These are phyloP conservation scores for Barbatosphaeria neglecta DNA, from an alignment of 495 filamentous ascomycete species.

Conservation along the genomic window DNA sequence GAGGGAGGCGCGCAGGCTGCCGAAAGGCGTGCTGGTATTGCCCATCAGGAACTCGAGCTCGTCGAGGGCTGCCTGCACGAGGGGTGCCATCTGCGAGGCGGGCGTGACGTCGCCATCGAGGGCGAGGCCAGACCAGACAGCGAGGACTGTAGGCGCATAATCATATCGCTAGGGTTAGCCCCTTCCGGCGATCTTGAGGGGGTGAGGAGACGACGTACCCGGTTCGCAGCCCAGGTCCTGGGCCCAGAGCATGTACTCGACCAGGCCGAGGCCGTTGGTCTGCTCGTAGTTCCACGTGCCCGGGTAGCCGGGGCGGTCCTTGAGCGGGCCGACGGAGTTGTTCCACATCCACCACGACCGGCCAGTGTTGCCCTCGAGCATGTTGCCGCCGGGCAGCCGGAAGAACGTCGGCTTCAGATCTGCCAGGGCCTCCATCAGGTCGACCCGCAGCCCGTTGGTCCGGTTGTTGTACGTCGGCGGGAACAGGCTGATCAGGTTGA, in stretches of 20 bases:
- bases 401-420: constrained; percentile 45
- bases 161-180: not conserved
- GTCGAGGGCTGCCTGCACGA: constrained; percentile 51
- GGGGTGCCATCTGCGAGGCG: constrained; percentile 24
- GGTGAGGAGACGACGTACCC: constrained; percentile 8
- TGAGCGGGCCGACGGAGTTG: constrained; percentile 52
- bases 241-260: constrained; percentile 57
- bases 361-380: constrained; percentile 45
- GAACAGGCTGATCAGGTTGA: constrained; percentile 55
- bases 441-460: constrained; percentile 48
- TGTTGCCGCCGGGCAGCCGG: constrained; percentile 58
- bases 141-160: constrained; percentile 11
- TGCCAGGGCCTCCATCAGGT: constrained; percentile 44
- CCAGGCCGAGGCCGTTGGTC: constrained; percentile 48
- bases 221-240: constrained; percentile 50
- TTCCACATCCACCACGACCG: constrained; percentile 56
- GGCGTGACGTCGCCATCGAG: constrained; percentile 40
- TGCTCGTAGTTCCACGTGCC: constrained; percentile 52
- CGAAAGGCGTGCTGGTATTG: constrained; percentile 40
- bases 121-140: constrained; percentile 50
- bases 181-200: not conserved
- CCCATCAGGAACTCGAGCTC: constrained; percentile 58
- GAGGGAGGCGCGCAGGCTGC: constrained; percentile 41
- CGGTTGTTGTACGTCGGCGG: constrained; percentile 54
- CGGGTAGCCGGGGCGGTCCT: constrained; percentile 47